Conservation (phyloP, 805 yeast genomes). For the Pichia californica region DNA sequence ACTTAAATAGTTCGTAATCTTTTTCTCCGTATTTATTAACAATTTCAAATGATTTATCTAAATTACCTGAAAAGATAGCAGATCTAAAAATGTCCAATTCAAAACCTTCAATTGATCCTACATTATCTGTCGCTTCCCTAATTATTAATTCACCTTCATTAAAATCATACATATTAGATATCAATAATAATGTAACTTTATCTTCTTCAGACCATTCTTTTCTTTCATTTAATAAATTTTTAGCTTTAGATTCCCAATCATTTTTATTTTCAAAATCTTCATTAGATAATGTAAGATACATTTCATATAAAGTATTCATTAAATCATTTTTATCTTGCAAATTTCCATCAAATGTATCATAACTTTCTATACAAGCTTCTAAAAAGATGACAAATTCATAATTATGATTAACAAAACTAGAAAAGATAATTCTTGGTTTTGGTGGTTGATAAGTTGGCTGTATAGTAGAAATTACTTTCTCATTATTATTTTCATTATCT, state of each 20-base stretch:
- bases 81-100: conserved; percentile 64
- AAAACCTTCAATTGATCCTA: conserved; percentile 27
- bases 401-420: conserved; percentile 80
- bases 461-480: neutral
- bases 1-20: conserved; percentile 59
- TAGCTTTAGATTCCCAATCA: conserved; percentile 65
- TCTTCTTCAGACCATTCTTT: conserved; percentile 43
- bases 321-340: conserved; percentile 65
- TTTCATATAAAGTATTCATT: conserved; percentile 71
- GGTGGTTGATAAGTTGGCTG: conserved; percentile 84
- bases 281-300: conserved; percentile 60
- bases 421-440: conserved; percentile 76
- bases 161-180: conserved; percentile 53
- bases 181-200: conserved; percentile 44
- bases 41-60: conserved; percentile 49
- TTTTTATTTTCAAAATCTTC: conserved; percentile 30
- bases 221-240: conserved; percentile 37
- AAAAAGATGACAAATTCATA: conserved; percentile 85
- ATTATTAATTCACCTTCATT: conserved; percentile 41
- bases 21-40: conserved; percentile 52
- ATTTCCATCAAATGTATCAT: conserved; percentile 69
- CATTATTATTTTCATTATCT: conserved; percentile 14
- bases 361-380: conserved; percentile 82
- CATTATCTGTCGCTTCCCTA: conserved; percentile 24
- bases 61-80: conserved; percentile 51